Evolutionary conservation across 495 filamentous ascomycete genomes (phyloP).

Genomic region (Penicillium paxilli): DNA sequence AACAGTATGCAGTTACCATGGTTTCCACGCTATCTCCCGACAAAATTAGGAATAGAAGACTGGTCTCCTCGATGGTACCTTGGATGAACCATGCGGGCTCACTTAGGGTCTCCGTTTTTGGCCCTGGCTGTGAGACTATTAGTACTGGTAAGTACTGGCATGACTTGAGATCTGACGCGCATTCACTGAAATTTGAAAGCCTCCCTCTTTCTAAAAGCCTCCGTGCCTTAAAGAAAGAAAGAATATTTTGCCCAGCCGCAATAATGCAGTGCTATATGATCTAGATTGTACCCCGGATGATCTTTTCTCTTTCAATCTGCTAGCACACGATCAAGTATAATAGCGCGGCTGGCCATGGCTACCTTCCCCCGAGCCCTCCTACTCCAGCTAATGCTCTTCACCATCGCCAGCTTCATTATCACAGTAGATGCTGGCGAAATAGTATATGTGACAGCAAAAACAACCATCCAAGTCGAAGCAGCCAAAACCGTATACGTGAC

Average conservation of each 20-base stretch:
- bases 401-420: background rate
- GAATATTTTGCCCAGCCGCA: too few species aligned
- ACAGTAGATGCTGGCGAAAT: constrained; percentile 4
- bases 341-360: constrained; percentile 10
- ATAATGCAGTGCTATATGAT: too few species aligned
- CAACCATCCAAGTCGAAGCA: constrained; percentile 19
- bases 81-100: background rate
- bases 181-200: too few species aligned
- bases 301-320: too few species aligned
- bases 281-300: too few species aligned
- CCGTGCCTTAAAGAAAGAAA: too few species aligned
- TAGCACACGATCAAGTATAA: too few species aligned
- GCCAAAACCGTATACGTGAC: constrained; percentile 22
- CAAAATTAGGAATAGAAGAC: background rate
- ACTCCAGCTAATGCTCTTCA: background rate
- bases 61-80: background rate
- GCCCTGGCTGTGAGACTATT: too few species aligned
- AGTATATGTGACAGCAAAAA: constrained; percentile 10
- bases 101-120: too few species aligned
- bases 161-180: too few species aligned
- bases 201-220: too few species aligned
- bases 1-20: background rate
- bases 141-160: too few species aligned
- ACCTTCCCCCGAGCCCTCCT: background rate
- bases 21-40: background rate